phyloP scores from a whole-genome alignment of 176 grass and related monocot genomes.

The Luzula sylvatica region DNA sequence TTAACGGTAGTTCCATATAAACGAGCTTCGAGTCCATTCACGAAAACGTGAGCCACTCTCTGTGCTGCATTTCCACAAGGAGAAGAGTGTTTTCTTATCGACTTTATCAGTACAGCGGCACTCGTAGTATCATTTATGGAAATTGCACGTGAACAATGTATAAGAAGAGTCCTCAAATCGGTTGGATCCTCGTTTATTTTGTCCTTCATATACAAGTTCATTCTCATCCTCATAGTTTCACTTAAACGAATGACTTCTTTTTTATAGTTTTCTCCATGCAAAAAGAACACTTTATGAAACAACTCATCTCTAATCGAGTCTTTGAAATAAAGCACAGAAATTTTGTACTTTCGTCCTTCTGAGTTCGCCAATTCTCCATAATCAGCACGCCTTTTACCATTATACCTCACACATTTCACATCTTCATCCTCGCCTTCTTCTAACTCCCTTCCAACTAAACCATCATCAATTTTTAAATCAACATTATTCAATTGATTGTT shows the following conservation, averaged over 20 bases:
- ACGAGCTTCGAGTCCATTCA: constrained; percentile 24
- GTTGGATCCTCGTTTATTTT: constrained; percentile 12
- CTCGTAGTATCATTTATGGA: constrained; percentile 19
- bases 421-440: not conserved
- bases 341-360: constrained; percentile 18
- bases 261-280: constrained; percentile 16
- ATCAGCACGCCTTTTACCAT: not conserved
- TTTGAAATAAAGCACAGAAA: constrained; percentile 12
- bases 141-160: constrained; percentile 27
- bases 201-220: constrained; percentile 5
- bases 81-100: constrained; percentile 24
- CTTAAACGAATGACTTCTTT: constrained; percentile 9
- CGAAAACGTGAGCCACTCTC: constrained; percentile 22
- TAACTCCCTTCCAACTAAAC: not conserved
- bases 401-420: not conserved
- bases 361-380: not conserved
- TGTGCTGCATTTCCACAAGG: constrained; percentile 23
- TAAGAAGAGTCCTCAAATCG: constrained; percentile 23
- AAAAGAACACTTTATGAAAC: constrained; percentile 22
- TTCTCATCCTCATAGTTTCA: not conserved
- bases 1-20: constrained; percentile 24
- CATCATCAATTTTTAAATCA: not conserved
- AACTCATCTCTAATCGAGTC: constrained; percentile 15
- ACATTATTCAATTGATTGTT: constrained; percentile 4
- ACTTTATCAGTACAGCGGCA: constrained; percentile 15